phyloP scores from a whole-genome alignment of 192 early-diverging fungal species.

The Backusella liffmaniae region DNA sequence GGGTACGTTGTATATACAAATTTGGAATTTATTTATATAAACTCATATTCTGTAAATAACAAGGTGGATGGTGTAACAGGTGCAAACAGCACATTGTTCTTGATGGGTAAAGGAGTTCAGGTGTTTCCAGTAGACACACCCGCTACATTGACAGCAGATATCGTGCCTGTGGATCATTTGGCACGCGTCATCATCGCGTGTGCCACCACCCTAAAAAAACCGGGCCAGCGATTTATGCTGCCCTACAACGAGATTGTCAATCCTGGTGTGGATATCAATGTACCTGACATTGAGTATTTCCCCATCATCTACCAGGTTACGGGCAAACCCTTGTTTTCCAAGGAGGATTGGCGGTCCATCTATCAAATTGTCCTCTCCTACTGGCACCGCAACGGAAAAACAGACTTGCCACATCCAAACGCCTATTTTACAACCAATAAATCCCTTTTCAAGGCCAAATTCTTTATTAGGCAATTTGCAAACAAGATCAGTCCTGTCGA shows the following conservation, averaged over 20 bases:
- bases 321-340: neutral
- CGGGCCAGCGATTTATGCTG: conserved; percentile 29
- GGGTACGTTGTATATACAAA: conserved; percentile 21
- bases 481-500: conserved; percentile 7
- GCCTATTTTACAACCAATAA: conserved; percentile 26
- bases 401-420: conserved; percentile 19
- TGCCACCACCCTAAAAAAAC: conserved; percentile 9
- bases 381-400: conserved; percentile 32
- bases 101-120: conserved; percentile 35
- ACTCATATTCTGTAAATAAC: neutral
- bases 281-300: conserved; percentile 26
- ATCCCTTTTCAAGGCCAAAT: conserved; percentile 25
- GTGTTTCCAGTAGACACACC: conserved; percentile 24
- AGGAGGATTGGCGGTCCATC: conserved; percentile 16
- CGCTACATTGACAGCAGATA: conserved; percentile 25
- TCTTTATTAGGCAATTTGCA: conserved; percentile 31
- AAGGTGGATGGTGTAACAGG: conserved; percentile 40
- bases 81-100: conserved; percentile 24
- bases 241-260: conserved; percentile 28
- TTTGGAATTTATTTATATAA: neutral
- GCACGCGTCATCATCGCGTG: conserved; percentile 23
- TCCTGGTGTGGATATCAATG: neutral
- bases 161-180: conserved; percentile 39
- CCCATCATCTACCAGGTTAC: conserved; percentile 35
- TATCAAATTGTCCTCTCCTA: conserved; percentile 26